Conservation (phyloP, 371 early-diverging fungal genomes). For the Rhizopus arrhizus region DNA sequence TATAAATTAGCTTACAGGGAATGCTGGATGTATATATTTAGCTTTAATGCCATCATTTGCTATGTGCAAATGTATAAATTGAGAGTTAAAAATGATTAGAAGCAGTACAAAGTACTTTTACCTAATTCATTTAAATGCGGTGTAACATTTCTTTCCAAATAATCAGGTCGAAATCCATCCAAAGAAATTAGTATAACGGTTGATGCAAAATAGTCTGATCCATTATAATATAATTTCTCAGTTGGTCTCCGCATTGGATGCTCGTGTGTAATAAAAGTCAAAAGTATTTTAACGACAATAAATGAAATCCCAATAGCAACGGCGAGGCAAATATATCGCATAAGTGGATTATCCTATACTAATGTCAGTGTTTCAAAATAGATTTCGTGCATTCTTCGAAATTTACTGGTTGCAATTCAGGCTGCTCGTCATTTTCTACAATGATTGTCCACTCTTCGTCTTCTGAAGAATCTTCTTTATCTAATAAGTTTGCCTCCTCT, state of each 20-base stretch:
- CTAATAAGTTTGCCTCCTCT: slow-evolving; percentile 23
- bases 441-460: slow-evolving; percentile 23
- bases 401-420: not conserved
- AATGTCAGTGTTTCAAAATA: not conserved
- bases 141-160: slow-evolving; percentile 74
- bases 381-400: no score
- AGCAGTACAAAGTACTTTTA: slow-evolving; percentile 18
- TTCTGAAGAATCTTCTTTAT: slow-evolving; percentile 23
- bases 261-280: slow-evolving; percentile 4
- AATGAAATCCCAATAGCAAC: slow-evolving; percentile 30
- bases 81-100: not conserved
- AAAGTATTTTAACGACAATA: slow-evolving; percentile 29
- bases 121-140: slow-evolving; percentile 68
- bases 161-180: slow-evolving; percentile 91
- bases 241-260: slow-evolving; percentile 12
- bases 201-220: slow-evolving; percentile 69
- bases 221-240: slow-evolving; percentile 55
- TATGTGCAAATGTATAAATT: slow-evolving; percentile 14
- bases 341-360: slow-evolving; percentile 19
- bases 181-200: slow-evolving; percentile 87
- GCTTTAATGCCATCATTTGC: slow-evolving; percentile 57
- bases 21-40: slow-evolving; percentile 73
- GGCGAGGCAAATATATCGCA: slow-evolving; percentile 26
- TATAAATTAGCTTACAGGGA: slow-evolving; percentile 55
- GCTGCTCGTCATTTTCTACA: slow-evolving; percentile 21